A percentile compares a stretch with the other conserved stretches of the same genome.
Evolutionary conservation across 1,139 yeast species (phyloP).

Genomic region (Blastobotrys capitulatus): DNA sequence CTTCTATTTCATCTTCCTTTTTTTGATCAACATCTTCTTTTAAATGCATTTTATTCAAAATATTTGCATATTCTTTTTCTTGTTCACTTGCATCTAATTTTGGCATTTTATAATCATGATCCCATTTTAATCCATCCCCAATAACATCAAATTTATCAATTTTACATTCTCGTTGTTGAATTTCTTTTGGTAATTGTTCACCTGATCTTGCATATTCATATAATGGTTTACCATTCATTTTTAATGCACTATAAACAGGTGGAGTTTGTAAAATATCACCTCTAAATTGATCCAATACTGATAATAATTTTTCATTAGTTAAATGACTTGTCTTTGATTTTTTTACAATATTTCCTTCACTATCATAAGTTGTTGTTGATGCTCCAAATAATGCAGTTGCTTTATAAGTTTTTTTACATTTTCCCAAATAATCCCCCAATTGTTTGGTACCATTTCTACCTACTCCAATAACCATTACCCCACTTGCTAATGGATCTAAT

Average conservation of each 20-base stretch:
- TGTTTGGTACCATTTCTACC: slow-evolving; percentile 78
- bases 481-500: slow-evolving; percentile 89
- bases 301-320: slow-evolving; percentile 46
- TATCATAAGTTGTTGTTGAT: slow-evolving; percentile 90
- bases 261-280: slow-evolving; percentile 88
- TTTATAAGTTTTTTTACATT: slow-evolving; percentile 65
- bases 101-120: slow-evolving; percentile 50
- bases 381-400: slow-evolving; percentile 84
- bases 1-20: slow-evolving; percentile 11
- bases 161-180: slow-evolving; percentile 68
- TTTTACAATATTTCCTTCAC: slow-evolving; percentile 75
- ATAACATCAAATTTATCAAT: slow-evolving; percentile 51
- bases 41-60: slow-evolving; percentile 27
- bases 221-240: slow-evolving; percentile 89
- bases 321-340: slow-evolving; percentile 55
- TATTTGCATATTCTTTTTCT: slow-evolving; percentile 32
- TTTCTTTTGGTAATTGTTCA: slow-evolving; percentile 72
- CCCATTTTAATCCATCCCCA: slow-evolving; percentile 43
- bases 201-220: slow-evolving; percentile 94
- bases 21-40: slow-evolving; percentile 11
- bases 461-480: slow-evolving; percentile 85
- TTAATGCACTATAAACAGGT: slow-evolving; percentile 89
- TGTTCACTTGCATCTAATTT: slow-evolving; percentile 27
- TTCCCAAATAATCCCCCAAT: slow-evolving; percentile 62
- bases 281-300: slow-evolving; percentile 54